Evolutionary conservation across 2,329 filamentous ascomycete genomes (phyloP), one percentile per base, ranked within the genome.

Genomic region (Amesomyces nigricolor): DNA sequence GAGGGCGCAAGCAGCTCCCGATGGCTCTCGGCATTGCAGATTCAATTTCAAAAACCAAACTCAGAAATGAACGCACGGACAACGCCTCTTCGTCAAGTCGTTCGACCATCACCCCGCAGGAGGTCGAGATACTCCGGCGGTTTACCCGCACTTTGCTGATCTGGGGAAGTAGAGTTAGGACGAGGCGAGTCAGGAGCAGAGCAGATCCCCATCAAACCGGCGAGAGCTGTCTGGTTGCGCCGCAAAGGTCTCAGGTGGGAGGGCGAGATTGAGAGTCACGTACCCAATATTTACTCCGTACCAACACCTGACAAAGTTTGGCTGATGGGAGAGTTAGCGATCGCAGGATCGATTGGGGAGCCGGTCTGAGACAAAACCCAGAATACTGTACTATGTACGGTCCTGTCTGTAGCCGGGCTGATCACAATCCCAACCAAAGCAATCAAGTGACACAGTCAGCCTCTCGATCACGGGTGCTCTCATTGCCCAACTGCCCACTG

Each of bases 401-500:
- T 22, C 43, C 14, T 26, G 17, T 26, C 37, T 39, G 44, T 35
- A 47, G 29, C 26, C 26, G 39, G 42, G 45, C 26, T 47, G 51
- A 53, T 53, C 49, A 19, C 43, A 52, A 52, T 52, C 11, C 49
- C 30, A 35, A 29, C 19, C 32, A 9, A 30, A 19, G 49, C 49
- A 52, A 52, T 46, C 49, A 51, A 22, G 39, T 44, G 48, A 43
- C 48, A 35, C 26, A n/a, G 13, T 42, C 37, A 47, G 16, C 47
- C 32, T 35, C 32, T 35, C 11, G 32, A 9, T 35, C 32, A 35
- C 32, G 32, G 32, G 32, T 26, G 32, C 11, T 9, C 32, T 13
- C 32, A 35, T 35, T 35, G 32, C 32, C 22, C 13, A 42, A 29
- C 32, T 29, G 47, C 17, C 47, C 38, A 48, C 4, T 29, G 47